phyloP scores from a whole-genome alignment of 257 asterid species.

The Solanum chiquidenum region DNA sequence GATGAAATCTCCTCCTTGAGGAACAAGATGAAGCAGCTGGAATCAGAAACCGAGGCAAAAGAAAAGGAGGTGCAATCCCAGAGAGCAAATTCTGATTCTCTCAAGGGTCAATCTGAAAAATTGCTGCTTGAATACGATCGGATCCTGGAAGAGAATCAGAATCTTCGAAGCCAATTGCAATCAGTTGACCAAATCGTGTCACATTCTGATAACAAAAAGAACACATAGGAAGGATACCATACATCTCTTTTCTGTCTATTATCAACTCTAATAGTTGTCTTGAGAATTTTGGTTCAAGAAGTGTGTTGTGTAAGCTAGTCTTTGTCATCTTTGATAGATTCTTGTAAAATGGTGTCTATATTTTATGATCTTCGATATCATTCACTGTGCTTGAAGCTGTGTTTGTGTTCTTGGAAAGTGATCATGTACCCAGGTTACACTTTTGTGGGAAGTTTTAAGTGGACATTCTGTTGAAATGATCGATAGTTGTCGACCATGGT shows the following conservation, averaged over 20 bases:
- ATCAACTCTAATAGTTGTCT: background rate
- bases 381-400: background rate
- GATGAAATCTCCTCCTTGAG: slow-evolving; percentile 12
- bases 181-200: slow-evolving; percentile 13
- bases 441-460: background rate
- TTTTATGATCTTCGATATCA: background rate
- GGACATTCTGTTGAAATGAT: background rate
- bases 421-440: background rate
- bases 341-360: background rate
- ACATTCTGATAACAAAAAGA: slow-evolving; percentile 17
- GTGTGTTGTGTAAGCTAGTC: background rate
- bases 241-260: background rate
- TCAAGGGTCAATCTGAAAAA: slow-evolving; percentile 24
- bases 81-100: slow-evolving; percentile 25
- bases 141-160: slow-evolving; percentile 39
- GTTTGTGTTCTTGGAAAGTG: background rate
- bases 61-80: slow-evolving; percentile 14
- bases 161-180: slow-evolving; percentile 21
- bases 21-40: slow-evolving; percentile 7
- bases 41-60: slow-evolving; percentile 17
- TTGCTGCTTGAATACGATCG: slow-evolving; percentile 27
- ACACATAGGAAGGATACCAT: background rate
- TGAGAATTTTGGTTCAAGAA: background rate
- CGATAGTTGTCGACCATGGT: background rate
- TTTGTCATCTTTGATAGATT: background rate